These are phyloP conservation scores for Fagopyrum esculentum DNA, from an alignment of 148 eudicot species.

Conservation along the genomic window DNA sequence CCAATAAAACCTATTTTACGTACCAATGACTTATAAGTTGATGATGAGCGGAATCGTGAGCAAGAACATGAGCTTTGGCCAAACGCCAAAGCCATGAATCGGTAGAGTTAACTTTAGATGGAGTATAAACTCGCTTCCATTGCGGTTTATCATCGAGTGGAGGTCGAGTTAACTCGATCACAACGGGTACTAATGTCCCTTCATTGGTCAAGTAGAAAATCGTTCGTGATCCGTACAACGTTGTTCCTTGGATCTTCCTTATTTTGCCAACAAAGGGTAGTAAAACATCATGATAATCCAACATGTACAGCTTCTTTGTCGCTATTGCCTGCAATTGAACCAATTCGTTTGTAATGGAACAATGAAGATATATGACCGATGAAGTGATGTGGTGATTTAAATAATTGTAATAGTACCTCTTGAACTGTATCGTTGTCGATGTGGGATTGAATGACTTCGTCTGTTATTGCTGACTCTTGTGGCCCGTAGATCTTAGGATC, in stretches of 20 bases:
- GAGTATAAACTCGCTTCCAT: slow-evolving; percentile 43
- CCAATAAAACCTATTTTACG: background rate
- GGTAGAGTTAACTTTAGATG: slow-evolving; percentile 33
- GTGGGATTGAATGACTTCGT: slow-evolving; percentile 15
- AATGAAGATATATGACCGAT: too few species aligned
- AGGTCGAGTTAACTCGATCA: slow-evolving; percentile 28
- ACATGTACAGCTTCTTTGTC: slow-evolving; percentile 23
- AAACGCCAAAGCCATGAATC: slow-evolving; percentile 70
- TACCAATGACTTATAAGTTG: slow-evolving; percentile 76
- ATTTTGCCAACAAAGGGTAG: slow-evolving; percentile 21
- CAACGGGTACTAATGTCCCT: slow-evolving; percentile 25
- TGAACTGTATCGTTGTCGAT: slow-evolving; percentile 18
- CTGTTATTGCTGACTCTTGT: slow-evolving; percentile 28
- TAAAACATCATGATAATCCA: slow-evolving; percentile 25
- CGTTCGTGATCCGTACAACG: slow-evolving; percentile 28
- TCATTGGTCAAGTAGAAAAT: slow-evolving; percentile 20
- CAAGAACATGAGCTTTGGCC: slow-evolving; percentile 63
- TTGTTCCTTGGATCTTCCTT: slow-evolving; percentile 14
- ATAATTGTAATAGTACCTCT: slow-evolving; percentile 15
- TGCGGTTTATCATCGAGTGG: slow-evolving; percentile 29
- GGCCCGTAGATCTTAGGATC: slow-evolving; percentile 32
- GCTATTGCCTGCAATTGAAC: slow-evolving; percentile 22
- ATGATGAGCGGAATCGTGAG: slow-evolving; percentile 63
- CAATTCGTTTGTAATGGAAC: background rate
- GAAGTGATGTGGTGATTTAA: background rate